These are phyloP conservation scores for Phytophthora melonis DNA, from an alignment of 352 stramenopile species.

Conservation along the genomic window DNA sequence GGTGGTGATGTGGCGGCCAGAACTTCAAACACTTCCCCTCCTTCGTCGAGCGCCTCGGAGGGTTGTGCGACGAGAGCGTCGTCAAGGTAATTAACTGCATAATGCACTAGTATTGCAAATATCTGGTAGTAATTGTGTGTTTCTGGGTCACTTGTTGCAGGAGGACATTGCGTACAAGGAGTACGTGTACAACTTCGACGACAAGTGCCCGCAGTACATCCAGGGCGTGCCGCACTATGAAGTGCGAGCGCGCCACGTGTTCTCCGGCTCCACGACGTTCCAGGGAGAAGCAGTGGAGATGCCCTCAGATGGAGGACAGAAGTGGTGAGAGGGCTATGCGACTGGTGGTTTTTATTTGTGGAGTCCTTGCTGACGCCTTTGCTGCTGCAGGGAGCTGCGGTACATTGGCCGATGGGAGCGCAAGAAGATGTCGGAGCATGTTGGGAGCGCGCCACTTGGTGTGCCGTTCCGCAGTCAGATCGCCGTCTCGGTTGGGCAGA, in stretches of 20 bases:
- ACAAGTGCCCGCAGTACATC: constrained; percentile 89
- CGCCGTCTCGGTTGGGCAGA: constrained; percentile 85
- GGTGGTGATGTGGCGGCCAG: constrained; percentile 32
- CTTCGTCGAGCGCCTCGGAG: constrained; percentile 82
- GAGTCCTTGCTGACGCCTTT: no score
- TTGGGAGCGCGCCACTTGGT: constrained; percentile 59
- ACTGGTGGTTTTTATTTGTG: neutral
- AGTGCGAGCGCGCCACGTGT: constrained; percentile 82
- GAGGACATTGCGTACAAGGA: constrained; percentile 91
- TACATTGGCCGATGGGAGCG: constrained; percentile 89
- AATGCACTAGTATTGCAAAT: neutral
- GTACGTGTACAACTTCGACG: constrained; percentile 91
- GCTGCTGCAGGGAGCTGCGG: constrained; percentile 65
- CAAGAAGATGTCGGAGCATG: constrained; percentile 89
- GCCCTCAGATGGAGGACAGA: constrained; percentile 78
- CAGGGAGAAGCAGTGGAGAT: constrained; percentile 82
- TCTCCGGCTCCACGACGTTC: constrained; percentile 85
- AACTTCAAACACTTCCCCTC: constrained; percentile 87
- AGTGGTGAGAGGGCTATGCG: constrained; percentile 58
- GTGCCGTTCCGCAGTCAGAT: constrained; percentile 88
- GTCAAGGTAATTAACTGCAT: constrained; percentile 59
- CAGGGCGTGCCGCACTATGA: constrained; percentile 87
- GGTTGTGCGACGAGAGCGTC: constrained; percentile 81
- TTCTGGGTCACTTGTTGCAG: constrained; percentile 28
- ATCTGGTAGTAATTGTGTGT: neutral